Evolutionary conservation across 768 basidiomycete genomes (phyloP).

Genomic region (Hypholoma sublateritium): DNA sequence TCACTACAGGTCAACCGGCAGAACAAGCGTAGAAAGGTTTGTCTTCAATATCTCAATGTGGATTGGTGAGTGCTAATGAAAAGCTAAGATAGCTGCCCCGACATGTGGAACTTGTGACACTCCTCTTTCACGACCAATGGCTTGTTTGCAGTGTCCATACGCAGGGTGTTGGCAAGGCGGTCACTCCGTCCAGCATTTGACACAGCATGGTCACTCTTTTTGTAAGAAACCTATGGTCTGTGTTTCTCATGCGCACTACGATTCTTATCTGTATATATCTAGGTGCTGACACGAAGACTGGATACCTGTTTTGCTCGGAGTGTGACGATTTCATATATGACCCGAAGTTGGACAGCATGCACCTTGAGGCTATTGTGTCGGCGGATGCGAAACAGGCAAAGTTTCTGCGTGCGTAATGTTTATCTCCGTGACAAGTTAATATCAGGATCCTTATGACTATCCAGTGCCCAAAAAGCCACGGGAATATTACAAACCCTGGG

Average conservation of each 20-base stretch:
- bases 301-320: constrained; percentile 69
- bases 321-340: constrained; percentile 81
- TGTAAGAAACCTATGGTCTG: constrained; percentile 46
- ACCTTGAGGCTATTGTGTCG: constrained; percentile 42
- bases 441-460: not conserved
- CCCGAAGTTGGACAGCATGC: constrained; percentile 44
- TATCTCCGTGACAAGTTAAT: not conserved
- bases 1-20: constrained; percentile 29
- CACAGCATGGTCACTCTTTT: constrained; percentile 57
- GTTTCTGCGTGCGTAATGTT: constrained; percentile 49
- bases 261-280: constrained; percentile 1
- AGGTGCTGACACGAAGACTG: constrained; percentile 77
- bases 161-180: constrained; percentile 67
- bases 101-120: constrained; percentile 60
- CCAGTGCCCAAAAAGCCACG: constrained; percentile 36
- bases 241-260: not conserved
- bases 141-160: constrained; percentile 70
- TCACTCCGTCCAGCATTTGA: constrained; percentile 61
- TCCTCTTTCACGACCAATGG: constrained; percentile 62
- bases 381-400: constrained; percentile 61
- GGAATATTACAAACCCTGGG: constrained; percentile 39
- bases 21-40: constrained; percentile 66
- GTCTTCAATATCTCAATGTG: constrained; percentile 16
- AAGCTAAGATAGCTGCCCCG: constrained; percentile 48
- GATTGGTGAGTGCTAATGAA: not conserved